Base-by-base conservation (phyloP, 1,284 basidiomycete species). In the Cutaneotrichosporon mucoides region DNA sequence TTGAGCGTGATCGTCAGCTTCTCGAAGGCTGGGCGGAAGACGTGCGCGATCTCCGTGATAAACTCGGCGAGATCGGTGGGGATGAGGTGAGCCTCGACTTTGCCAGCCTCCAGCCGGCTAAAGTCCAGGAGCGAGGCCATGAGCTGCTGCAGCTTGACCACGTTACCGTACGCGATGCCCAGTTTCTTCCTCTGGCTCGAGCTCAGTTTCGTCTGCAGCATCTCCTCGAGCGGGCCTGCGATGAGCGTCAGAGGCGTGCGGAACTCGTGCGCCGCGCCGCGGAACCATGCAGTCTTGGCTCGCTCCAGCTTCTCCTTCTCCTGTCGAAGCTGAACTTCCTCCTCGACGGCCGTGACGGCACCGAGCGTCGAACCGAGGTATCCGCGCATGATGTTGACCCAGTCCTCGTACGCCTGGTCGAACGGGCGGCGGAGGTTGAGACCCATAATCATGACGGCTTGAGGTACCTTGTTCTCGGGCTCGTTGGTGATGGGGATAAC, bases 201-300 rank as follows among this genome's bases (percentile, higher is more conserved):
- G 5, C 44, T 61, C 12, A 69, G 60, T n/a, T 52, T 46, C 3
- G 34, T 33, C 3, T 45, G 44, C 8, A 55, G 45, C 50, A 77
- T 52, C 34, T 80, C 77, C 11, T 70, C 66, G 5, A 79, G 53
- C 0, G 73, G 72, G 0, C 73, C 72, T 5, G 66, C 58, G 24
- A 78, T 64, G 16, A 78, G 63, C 0, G 75, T 75, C n/a, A 78
- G 59, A 9, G 76, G 76, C 34, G 66, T 66, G 36, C 73, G 58
- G 8, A 80, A 66, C 64, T 81, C 78, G 62, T 79, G 79, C 1
- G 73, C 74, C 1, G 78, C 73, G 24, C 73, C 75, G 34, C 67
- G 66, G 66, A 78, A 75, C 72, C 76, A 77, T 6, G 71, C 67
- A 3, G 68, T 63, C 60, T 78, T 78, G 4, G 78, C 79, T 11